Evolutionary conservation across 2,329 filamentous ascomycete species (phyloP).

Genomic region (Penicillium griseofulvum): DNA sequence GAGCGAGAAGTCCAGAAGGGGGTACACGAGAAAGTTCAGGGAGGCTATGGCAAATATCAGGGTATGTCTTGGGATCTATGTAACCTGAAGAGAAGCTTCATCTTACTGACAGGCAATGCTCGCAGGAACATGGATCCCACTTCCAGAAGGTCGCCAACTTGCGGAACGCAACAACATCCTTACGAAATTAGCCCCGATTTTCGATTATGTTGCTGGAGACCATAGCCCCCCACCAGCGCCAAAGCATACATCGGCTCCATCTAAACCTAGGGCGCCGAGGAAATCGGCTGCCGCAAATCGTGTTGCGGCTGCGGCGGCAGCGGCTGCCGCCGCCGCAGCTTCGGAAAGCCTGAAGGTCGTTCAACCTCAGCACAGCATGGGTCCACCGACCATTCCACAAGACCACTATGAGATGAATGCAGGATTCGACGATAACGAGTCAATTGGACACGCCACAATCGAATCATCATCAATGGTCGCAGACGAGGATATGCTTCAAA

Average conservation of each 20-base stretch:
- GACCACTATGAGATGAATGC: conserved; percentile 67
- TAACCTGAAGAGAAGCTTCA: not conserved
- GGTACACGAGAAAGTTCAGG: conserved; percentile 94
- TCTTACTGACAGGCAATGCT: conserved; percentile 3
- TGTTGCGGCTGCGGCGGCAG: conserved; percentile 27
- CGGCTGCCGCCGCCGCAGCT: conserved; percentile 12
- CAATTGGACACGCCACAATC: conserved; percentile 77
- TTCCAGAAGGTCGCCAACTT: conserved; percentile 74
- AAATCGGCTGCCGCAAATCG: conserved; percentile 60
- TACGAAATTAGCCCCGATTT: conserved; percentile 79
- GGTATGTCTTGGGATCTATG: conserved; percentile 49
- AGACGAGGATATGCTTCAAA: conserved; percentile 74
- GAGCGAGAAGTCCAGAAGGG: conserved; percentile 97
- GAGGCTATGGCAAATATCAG: conserved; percentile 98
- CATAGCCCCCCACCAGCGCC: conserved; percentile 90
- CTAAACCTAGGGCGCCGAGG: conserved; percentile 73
- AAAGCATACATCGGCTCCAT: conserved; percentile 72
- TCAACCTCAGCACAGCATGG: conserved; percentile 35
- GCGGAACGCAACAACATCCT: conserved; percentile 85
- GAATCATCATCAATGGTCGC: conserved; percentile 81
- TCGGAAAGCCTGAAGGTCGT: conserved; percentile 33
- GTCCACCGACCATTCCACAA: conserved; percentile 43
- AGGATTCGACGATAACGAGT: conserved; percentile 71
- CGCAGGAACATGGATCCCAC: conserved; percentile 89
- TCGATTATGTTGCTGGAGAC: conserved; percentile 82